These are phyloP conservation scores for Falciphora oryzae DNA, from an alignment of 2,329 filamentous ascomycete genomes.

Conservation along the genomic window DNA sequence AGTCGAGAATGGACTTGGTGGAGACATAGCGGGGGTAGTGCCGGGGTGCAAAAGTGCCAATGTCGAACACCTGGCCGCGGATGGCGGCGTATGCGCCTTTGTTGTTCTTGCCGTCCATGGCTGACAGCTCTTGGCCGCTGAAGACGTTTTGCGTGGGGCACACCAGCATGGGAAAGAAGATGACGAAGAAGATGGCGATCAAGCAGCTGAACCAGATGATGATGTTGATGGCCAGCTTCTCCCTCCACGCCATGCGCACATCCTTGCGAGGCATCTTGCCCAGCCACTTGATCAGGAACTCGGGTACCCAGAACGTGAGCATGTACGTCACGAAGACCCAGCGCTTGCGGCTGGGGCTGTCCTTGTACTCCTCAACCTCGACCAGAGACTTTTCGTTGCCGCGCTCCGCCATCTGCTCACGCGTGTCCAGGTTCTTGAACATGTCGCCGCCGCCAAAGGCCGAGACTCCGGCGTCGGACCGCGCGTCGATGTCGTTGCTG, in stretches of 20 bases:
- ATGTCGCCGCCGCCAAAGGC: slow-evolving; percentile 90
- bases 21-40: slow-evolving; percentile 70
- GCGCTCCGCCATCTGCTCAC: slow-evolving; percentile 91
- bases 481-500: slow-evolving; percentile 68
- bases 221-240: slow-evolving; percentile 97
- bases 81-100: slow-evolving; percentile 67
- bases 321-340: slow-evolving; percentile 83
- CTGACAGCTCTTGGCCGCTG: slow-evolving; percentile 68
- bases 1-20: slow-evolving; percentile 63
- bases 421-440: slow-evolving; percentile 94
- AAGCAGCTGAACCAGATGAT: slow-evolving; percentile 87
- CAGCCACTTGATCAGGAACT: slow-evolving; percentile 69
- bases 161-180: slow-evolving; percentile 79
- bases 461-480: slow-evolving; percentile 89
- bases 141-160: slow-evolving; percentile 90
- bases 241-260: slow-evolving; percentile 86
- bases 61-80: slow-evolving; percentile 82
- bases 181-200: slow-evolving; percentile 72
- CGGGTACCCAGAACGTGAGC: slow-evolving; percentile 83
- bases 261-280: slow-evolving; percentile 90
- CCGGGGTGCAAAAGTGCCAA: slow-evolving; percentile 63
- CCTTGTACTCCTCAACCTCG: slow-evolving; percentile 79
- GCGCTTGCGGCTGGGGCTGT: slow-evolving; percentile 76
- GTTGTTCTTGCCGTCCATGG: slow-evolving; percentile 65
- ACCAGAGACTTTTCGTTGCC: slow-evolving; percentile 85